Evolutionary conservation across 306 rosid genomes (phyloP), one percentile per base, ranked within the genome.

Genomic region (Styphnolobium japonicum): DNA sequence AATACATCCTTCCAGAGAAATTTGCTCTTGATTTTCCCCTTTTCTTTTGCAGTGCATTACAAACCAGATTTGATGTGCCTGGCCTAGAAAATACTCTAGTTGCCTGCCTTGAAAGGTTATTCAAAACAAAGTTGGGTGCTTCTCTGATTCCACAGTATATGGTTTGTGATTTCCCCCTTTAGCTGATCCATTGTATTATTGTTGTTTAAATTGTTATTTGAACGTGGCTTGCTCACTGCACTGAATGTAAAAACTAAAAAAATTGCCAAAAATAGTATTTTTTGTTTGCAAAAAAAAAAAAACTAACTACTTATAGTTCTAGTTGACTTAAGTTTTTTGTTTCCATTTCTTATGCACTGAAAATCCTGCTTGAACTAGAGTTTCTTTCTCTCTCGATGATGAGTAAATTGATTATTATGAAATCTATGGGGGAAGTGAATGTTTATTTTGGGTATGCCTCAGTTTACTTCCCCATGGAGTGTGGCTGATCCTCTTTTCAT

Each of bases 41-140:
- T 71, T 55, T 37, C 64, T 46, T 57, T 78, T 87, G 80, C 91
- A 95, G 98, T 86, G 94, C 85, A 21, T 86, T 95, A 58, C 98
- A 92, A 88, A 91, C 97, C 23, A 87, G 85, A 82, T 71, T 58
- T 15, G 92, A 91, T 75, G 84, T 87, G 66, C 96, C 97, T 60
- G 94, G 90, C 53, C 75, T 90, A 52, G 96, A 92, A 51, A 83
- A 49, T 60, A 78, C 87, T 16, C 82, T 95, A 72, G 92, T 90
- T 84, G 82, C 87, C 25, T 89, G 94, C 68, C 83, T 95, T 77
- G 93, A 95, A 76, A 91, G 92, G 85, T 42, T 95, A 69, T 95
- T 95, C 92, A 86, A 75, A 52, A 95, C 97, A 3, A 95, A 87
- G 55, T 91, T 85, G 15, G 98, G 98, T 16, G 94, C 98, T 67